Evolutionary conservation across 352 stramenopile genomes (phyloP).

Genomic region (Globisporangium acanthophoron): DNA sequence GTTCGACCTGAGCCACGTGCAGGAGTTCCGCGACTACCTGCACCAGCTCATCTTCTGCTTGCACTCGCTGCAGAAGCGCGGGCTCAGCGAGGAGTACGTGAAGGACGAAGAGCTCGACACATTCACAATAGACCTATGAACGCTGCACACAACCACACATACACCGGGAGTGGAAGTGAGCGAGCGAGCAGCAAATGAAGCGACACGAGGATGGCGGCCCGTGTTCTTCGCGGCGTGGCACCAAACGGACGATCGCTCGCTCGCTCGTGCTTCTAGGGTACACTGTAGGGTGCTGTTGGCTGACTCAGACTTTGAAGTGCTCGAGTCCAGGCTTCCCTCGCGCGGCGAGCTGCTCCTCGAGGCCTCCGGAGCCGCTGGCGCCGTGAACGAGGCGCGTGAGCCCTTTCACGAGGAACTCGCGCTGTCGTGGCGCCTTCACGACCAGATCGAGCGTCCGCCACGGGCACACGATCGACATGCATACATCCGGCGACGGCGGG

Average conservation of each 20-base stretch:
- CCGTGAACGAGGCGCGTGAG: slow-evolving; percentile 9
- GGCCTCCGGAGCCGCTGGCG: too few species aligned
- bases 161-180: too few species aligned
- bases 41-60: slow-evolving; percentile 74
- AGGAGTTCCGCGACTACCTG: slow-evolving; percentile 75
- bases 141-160: not conserved
- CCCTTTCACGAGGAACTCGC: slow-evolving; percentile 48
- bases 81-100: slow-evolving; percentile 34
- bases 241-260: too few species aligned
- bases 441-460: slow-evolving; percentile 64
- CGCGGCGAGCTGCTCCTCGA: not conserved
- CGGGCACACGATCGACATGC: slow-evolving; percentile 53
- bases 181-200: too few species aligned
- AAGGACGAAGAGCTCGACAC: slow-evolving; percentile 51
- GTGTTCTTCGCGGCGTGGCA: too few species aligned
- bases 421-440: slow-evolving; percentile 37
- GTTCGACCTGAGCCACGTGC: slow-evolving; percentile 63
- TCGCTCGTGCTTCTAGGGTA: not conserved
- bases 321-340: not conserved
- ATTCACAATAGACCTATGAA: slow-evolving; percentile 40
- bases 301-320: slow-evolving; percentile 1
- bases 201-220: too few species aligned
- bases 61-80: slow-evolving; percentile 45
- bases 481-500: slow-evolving; percentile 25
- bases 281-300: not conserved